Conservation (phyloP, 805 yeast genomes). For the Wickerhamomyces bovis region DNA sequence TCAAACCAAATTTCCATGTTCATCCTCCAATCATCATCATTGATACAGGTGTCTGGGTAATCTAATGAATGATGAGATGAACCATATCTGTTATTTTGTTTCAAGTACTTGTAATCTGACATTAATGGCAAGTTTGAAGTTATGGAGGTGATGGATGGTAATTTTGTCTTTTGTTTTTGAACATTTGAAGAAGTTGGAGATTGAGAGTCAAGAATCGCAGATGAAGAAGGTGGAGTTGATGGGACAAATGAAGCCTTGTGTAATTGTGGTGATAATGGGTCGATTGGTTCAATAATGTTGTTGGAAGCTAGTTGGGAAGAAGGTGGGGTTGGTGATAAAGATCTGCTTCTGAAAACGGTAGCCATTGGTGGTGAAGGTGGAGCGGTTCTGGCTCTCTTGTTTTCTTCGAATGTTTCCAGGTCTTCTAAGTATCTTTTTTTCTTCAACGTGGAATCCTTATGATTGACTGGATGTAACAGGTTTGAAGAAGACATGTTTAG, state of each 20-base stretch:
- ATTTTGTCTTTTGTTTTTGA: slow-evolving; percentile 20
- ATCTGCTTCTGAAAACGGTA: slow-evolving; percentile 14
- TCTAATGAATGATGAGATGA: slow-evolving; percentile 15
- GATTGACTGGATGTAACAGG: slow-evolving; percentile 2
- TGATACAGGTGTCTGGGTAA: slow-evolving; percentile 30
- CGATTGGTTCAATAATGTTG: background rate
- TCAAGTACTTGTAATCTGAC: slow-evolving; percentile 14
- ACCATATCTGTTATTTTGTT: slow-evolving; percentile 16
- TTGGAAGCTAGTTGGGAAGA: background rate
- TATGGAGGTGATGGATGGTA: slow-evolving; percentile 10
- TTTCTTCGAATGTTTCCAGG: slow-evolving; percentile 2
- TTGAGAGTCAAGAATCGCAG: background rate
- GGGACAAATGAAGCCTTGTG: slow-evolving; percentile 12
- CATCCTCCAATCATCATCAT: slow-evolving; percentile 40
- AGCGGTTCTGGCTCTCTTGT: slow-evolving; percentile 39
- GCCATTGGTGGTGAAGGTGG: slow-evolving; percentile 37
- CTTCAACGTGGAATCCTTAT: slow-evolving; percentile 4
- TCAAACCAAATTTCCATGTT: slow-evolving; percentile 35
- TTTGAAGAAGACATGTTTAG: slow-evolving; percentile 7
- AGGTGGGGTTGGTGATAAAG: slow-evolving; percentile 20
- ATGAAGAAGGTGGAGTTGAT: slow-evolving; percentile 4
- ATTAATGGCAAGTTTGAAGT: slow-evolving; percentile 5
- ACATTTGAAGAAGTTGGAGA: slow-evolving; percentile 6
- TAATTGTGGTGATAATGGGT: slow-evolving; percentile 10
- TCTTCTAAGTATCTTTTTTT: slow-evolving; percentile 23